Conservation (phyloP, 129 eudicot genomes). For the Chrysanthemum seticuspe region DNA sequence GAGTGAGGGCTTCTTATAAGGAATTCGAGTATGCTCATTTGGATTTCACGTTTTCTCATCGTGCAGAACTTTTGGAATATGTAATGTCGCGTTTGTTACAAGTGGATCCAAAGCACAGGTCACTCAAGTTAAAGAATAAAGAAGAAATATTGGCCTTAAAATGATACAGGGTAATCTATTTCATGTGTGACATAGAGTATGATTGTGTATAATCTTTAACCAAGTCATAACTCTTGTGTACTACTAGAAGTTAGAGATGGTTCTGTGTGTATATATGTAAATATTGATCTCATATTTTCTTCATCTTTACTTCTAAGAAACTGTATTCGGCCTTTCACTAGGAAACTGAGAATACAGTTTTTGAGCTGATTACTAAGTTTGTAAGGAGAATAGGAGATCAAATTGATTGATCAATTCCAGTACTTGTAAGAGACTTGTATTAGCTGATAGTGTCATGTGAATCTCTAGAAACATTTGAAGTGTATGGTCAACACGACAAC, state of each 20-base stretch:
- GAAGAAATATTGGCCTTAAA: slow-evolving; percentile 25
- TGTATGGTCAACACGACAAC: too few relatives aligned
- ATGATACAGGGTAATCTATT: slow-evolving; percentile 13
- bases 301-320: slow-evolving; percentile 17
- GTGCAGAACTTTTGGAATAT: slow-evolving; percentile 81
- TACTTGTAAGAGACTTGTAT: too few relatives aligned
- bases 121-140: slow-evolving; percentile 41
- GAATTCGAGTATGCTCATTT: slow-evolving; percentile 92
- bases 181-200: neutral
- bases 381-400: too few relatives aligned
- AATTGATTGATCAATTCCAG: too few relatives aligned
- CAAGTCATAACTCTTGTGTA: slow-evolving; percentile 13
- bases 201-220: slow-evolving; percentile 16
- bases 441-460: too few relatives aligned
- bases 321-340: too few relatives aligned
- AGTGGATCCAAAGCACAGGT: slow-evolving; percentile 42
- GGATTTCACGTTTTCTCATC: slow-evolving; percentile 92
- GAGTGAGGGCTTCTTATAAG: slow-evolving; percentile 69
- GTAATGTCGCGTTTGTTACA: slow-evolving; percentile 78
- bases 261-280: slow-evolving; percentile 24
- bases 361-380: neutral
- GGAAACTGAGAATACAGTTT: neutral
- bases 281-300: slow-evolving; percentile 1
- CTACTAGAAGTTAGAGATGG: slow-evolving; percentile 17
- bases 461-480: too few relatives aligned